A percentile compares a stretch with the other conserved stretches of the same genome.
These are phyloP conservation scores for Dipodascus geniculatus DNA, from an alignment of 805 yeast genomes.

Conservation along the genomic window DNA sequence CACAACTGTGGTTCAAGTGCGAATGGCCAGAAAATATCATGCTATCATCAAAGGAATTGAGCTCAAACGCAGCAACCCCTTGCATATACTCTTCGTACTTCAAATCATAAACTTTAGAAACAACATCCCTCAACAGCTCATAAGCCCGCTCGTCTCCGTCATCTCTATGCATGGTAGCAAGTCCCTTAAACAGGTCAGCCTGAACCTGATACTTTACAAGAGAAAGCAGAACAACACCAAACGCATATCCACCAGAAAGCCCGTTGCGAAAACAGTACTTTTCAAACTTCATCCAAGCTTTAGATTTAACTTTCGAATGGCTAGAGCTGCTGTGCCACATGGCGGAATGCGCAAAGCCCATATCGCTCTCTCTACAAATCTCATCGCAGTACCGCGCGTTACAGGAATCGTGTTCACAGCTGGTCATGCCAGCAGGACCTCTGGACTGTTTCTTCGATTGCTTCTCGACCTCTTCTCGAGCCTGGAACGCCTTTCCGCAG, in stretches of 20 bases:
- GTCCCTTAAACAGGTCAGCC: slow-evolving; percentile 39
- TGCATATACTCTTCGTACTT: slow-evolving; percentile 44
- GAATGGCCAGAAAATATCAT: slow-evolving; percentile 47
- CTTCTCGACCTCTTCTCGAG: slow-evolving; percentile 14
- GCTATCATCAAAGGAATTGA: slow-evolving; percentile 59
- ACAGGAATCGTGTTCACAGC: slow-evolving; percentile 58
- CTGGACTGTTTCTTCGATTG: slow-evolving; percentile 1
- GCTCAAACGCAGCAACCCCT: slow-evolving; percentile 61
- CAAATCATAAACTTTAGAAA: slow-evolving; percentile 25
- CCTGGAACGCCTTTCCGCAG: slow-evolving; percentile 48
- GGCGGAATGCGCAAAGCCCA: slow-evolving; percentile 34
- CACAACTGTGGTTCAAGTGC: slow-evolving; percentile 67
- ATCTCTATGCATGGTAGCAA: slow-evolving; percentile 63
- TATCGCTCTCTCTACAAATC: slow-evolving; percentile 44
- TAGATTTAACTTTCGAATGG: slow-evolving; percentile 24
- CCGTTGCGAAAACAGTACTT: slow-evolving; percentile 50
- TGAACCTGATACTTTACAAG: slow-evolving; percentile 30
- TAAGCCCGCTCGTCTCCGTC: slow-evolving; percentile 43
- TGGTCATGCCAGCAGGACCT: slow-evolving; percentile 19
- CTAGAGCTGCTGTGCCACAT: slow-evolving; percentile 41
- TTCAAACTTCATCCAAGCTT: slow-evolving; percentile 42
- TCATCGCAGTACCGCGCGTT: slow-evolving; percentile 60
- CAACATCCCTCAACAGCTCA: slow-evolving; percentile 36
- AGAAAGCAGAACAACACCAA: slow-evolving; percentile 44
- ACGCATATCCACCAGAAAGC: slow-evolving; percentile 59